phyloP scores from a whole-genome alignment of 2,329 filamentous ascomycete species.

The Epichloe festucae region DNA sequence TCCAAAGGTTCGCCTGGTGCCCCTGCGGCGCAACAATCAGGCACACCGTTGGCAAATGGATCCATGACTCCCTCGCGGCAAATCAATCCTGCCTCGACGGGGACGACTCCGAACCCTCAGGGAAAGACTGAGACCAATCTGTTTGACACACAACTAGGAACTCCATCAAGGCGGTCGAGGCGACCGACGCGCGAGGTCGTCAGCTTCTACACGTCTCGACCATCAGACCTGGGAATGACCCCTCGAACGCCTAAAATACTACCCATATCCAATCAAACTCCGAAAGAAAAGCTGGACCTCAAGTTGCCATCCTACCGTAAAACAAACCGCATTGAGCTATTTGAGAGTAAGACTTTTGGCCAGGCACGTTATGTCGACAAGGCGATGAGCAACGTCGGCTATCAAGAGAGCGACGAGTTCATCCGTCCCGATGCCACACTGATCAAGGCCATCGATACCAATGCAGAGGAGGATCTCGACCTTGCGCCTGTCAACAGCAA shows the following conservation, averaged over 20 bases:
- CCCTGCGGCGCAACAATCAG: conserved; percentile 19
- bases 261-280: conserved; percentile 68
- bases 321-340: conserved; percentile 66
- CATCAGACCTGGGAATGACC: conserved; percentile 27
- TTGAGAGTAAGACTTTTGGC: conserved; percentile 74
- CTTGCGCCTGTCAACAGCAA: conserved; percentile 19
- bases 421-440: conserved; percentile 62
- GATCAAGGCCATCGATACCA: conserved; percentile 48
- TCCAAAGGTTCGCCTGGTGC: conserved; percentile 26
- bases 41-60: conserved; percentile 22
- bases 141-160: conserved; percentile 17
- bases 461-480: conserved; percentile 46
- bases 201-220: conserved; percentile 39
- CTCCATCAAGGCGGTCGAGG: conserved; percentile 23
- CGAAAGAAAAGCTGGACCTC: conserved; percentile 66
- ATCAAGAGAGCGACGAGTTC: conserved; percentile 89
- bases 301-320: conserved; percentile 63
- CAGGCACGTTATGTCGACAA: conserved; percentile 90
- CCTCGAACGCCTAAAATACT: conserved; percentile 51
- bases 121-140: conserved; percentile 17
- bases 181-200: conserved; percentile 38
- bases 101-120: conserved; percentile 29
- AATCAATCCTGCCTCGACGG: conserved; percentile 28
- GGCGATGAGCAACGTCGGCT: conserved; percentile 89
- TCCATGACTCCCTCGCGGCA: conserved; percentile 34